These are phyloP conservation scores for Aspergillus felis DNA, from an alignment of 2,329 filamentous ascomycete genomes.

Conservation along the genomic window DNA sequence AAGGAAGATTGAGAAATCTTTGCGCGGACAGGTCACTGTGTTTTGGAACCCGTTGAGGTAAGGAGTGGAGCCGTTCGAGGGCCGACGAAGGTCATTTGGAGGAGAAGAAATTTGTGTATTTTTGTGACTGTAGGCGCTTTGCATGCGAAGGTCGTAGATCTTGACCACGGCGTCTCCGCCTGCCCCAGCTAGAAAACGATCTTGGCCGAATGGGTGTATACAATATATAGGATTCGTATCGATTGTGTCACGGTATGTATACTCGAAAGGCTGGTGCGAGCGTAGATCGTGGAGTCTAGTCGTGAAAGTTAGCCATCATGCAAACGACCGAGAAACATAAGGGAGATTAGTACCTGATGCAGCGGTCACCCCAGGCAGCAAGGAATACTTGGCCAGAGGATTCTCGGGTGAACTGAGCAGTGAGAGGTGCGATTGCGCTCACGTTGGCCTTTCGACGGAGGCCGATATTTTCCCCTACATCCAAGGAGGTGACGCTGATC, in stretches of 20 bases:
- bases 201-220: conserved; percentile 53
- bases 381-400: conserved; percentile 52
- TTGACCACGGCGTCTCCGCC: conserved; percentile 58
- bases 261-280: conserved; percentile 45
- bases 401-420: conserved; percentile 16
- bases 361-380: conserved; percentile 57
- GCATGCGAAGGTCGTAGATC: conserved; percentile 58
- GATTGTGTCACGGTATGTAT: conserved; percentile 52
- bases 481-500: conserved; percentile 37
- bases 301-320: background rate
- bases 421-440: conserved; percentile 36
- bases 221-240: conserved; percentile 59
- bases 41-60: conserved; percentile 2
- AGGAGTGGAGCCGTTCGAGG: background rate
- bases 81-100: background rate
- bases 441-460: conserved; percentile 23
- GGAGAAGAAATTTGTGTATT: conserved; percentile 17
- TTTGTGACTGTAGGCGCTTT: conserved; percentile 32
- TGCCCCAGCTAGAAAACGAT: conserved; percentile 55
- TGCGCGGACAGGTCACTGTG: conserved; percentile 14
- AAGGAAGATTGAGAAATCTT: conserved; percentile 43
- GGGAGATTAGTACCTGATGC: conserved; percentile 35
- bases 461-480: conserved; percentile 20
- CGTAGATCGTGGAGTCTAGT: conserved; percentile 58
- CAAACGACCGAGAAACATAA: background rate